phyloP scores from a whole-genome alignment of 352 stramenopile species.

The Pythium dissimile region DNA sequence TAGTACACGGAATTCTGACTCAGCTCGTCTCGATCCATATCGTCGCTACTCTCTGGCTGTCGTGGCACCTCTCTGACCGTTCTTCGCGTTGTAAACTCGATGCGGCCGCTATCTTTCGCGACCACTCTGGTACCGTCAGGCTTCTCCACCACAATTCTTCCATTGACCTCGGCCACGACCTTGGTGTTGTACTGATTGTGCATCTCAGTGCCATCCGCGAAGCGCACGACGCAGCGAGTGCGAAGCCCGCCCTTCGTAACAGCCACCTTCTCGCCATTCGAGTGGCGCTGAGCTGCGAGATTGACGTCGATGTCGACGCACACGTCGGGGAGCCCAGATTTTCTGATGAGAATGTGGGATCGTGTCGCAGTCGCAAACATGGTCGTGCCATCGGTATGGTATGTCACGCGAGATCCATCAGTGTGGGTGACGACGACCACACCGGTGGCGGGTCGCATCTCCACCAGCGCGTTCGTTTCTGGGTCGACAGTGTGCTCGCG shows the following conservation, averaged over 20 bases:
- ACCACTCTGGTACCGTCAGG: slow-evolving; percentile 42
- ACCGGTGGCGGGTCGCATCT: slow-evolving; percentile 33
- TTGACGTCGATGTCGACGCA: slow-evolving; percentile 74
- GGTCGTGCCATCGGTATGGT: slow-evolving; percentile 63
- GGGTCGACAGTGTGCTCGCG: slow-evolving; percentile 47
- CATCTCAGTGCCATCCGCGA: slow-evolving; percentile 54
- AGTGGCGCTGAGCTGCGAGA: slow-evolving; percentile 48
- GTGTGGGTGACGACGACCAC: slow-evolving; percentile 64
- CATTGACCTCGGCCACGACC: slow-evolving; percentile 72
- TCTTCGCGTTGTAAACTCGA: slow-evolving; percentile 37
- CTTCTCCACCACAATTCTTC: slow-evolving; percentile 47
- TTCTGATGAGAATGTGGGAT: slow-evolving; percentile 55
- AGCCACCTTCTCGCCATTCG: slow-evolving; percentile 48
- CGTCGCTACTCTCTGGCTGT: slow-evolving; percentile 30
- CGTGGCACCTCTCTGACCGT: not conserved
- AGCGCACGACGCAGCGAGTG: slow-evolving; percentile 42
- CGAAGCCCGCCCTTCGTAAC: slow-evolving; percentile 72
- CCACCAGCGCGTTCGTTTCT: slow-evolving; percentile 65
- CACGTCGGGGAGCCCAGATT: slow-evolving; percentile 52
- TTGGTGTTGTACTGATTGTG: slow-evolving; percentile 76
- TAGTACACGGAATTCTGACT: slow-evolving; percentile 70
- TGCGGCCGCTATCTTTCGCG: slow-evolving; percentile 65
- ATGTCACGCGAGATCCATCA: slow-evolving; percentile 48
- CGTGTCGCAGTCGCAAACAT: slow-evolving; percentile 46
- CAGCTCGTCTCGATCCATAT: slow-evolving; percentile 57